Conservation (phyloP, 306 rosid species). For the Malus orientalis region DNA sequence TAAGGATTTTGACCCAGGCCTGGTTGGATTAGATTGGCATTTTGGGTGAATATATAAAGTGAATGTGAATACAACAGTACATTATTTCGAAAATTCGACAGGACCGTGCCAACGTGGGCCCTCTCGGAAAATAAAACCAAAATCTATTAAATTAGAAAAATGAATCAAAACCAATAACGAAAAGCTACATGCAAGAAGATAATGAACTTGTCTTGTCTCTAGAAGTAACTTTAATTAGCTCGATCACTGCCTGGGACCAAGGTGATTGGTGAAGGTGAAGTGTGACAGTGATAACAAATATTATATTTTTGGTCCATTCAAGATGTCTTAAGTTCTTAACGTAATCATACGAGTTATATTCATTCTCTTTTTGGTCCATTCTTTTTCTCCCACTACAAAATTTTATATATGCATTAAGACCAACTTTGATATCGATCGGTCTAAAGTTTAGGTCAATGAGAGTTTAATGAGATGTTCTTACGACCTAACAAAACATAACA, state of each 20-base stretch:
- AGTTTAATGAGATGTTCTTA: not conserved
- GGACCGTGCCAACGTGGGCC: not conserved
- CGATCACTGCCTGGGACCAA: not conserved
- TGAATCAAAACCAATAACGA: not conserved
- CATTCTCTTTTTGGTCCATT: not conserved
- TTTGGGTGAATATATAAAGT: not conserved
- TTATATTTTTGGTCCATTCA: not conserved
- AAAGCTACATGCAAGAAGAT: not conserved
- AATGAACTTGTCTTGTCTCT: not conserved
- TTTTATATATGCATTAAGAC: not conserved
- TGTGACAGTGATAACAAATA: not conserved
- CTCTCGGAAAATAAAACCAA: not conserved
- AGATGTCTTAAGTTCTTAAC: not conserved
- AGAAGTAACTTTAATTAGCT: not conserved
- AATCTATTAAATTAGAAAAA: not conserved
- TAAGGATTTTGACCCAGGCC: not conserved
- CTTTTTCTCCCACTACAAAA: not conserved
- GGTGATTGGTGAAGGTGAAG: not conserved
- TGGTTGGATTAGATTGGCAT: not conserved
- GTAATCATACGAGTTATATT: not conserved
- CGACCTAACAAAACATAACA: not conserved
- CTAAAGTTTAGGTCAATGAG: not conserved
- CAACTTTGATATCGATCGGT: not conserved
- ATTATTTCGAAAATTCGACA: constrained; percentile 3
- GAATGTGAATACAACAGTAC: not conserved